Conservation (phyloP, 495 filamentous ascomycete species). For the Podospora sp. region DNA sequence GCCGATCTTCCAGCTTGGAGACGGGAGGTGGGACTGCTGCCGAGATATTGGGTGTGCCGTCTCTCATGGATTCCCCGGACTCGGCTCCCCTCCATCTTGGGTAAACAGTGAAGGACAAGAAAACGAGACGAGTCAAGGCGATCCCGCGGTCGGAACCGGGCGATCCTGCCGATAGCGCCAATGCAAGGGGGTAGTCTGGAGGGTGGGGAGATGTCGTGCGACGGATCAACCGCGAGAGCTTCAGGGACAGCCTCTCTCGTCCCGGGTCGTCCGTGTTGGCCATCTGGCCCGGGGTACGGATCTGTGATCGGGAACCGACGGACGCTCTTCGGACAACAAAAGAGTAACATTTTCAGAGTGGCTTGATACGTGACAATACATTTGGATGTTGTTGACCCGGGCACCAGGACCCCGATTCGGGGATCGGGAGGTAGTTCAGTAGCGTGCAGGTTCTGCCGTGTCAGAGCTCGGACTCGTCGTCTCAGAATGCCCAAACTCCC, state of each 20-base stretch:
- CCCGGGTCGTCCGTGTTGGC: neutral
- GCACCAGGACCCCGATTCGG: neutral
- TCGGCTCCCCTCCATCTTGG: conserved; percentile 13
- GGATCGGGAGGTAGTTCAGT: conserved; percentile 3
- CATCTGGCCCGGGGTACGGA: neutral
- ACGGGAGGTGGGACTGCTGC: conserved; percentile 23
- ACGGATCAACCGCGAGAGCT: neutral
- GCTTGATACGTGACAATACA: neutral
- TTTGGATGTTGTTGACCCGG: neutral
- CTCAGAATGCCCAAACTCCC: conserved; percentile 25
- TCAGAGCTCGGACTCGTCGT: conserved; percentile 25
- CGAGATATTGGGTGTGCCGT: conserved; percentile 33
- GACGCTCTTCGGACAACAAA: neutral
- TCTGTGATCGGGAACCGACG: neutral
- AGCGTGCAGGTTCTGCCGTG: conserved; percentile 22
- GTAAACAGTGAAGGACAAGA: conserved; percentile 17
- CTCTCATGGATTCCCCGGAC: conserved; percentile 32
- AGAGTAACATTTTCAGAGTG: neutral
- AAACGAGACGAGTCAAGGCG: conserved; percentile 32
- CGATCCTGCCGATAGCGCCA: conserved; percentile 22
- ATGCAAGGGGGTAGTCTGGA: conserved; percentile 4
- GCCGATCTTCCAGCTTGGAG: conserved; percentile 10
- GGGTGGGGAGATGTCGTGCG: neutral
- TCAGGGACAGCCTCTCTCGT: neutral
- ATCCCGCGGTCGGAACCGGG: conserved; percentile 33